Evolutionary conservation across 306 rosid genomes (phyloP).

Genomic region (Begonia masoniana): DNA sequence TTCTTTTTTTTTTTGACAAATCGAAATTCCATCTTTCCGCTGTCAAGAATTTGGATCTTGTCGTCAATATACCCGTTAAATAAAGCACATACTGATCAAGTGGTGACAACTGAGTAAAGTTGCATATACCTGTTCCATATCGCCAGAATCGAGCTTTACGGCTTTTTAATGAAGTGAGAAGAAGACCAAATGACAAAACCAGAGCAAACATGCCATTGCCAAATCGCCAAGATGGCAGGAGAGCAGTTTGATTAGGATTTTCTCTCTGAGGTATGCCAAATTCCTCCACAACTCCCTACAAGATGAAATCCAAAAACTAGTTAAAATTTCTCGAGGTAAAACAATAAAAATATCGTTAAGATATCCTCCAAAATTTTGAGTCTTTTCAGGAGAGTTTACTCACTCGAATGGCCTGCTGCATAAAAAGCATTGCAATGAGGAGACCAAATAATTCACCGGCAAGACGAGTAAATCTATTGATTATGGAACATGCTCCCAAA

Average conservation of each 20-base stretch:
- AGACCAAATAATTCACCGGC: conserved; percentile 85
- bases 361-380: no score
- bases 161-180: conserved; percentile 56
- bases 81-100: no score
- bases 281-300: conserved; percentile 62
- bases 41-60: no score
- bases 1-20: no score
- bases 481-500: conserved; percentile 58
- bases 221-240: conserved; percentile 51
- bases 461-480: conserved; percentile 71
- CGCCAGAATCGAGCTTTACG: conserved; percentile 83
- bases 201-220: conserved; percentile 66
- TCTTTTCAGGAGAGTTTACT: no score
- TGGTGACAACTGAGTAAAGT: no score
- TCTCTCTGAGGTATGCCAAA: conserved; percentile 44
- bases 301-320: not conserved
- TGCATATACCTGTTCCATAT: conserved; percentile 76
- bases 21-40: no score
- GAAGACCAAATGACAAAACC: conserved; percentile 64
- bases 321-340: not conserved
- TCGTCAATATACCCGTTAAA: no score
- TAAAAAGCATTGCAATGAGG: conserved; percentile 69
- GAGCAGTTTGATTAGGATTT: conserved; percentile 25
- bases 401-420: conserved; percentile 55
- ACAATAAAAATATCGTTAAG: no score